A percentile compares a stretch with the other conserved stretches of the same genome.
Evolutionary conservation across 2,329 filamentous ascomycete genomes (phyloP).

Genomic region (Fusarium fujikuroi): DNA sequence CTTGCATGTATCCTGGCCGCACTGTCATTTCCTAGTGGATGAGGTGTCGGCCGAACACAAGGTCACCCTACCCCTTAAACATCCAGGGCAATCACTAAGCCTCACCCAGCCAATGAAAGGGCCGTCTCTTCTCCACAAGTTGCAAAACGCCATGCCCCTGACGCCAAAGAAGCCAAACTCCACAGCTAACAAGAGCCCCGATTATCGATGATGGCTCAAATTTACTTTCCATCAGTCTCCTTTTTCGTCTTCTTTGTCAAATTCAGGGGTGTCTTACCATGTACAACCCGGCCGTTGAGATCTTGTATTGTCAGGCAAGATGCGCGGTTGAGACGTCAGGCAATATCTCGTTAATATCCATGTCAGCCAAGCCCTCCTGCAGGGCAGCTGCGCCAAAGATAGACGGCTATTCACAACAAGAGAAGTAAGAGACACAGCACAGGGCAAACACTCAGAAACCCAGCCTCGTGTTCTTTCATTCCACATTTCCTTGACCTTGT

Average conservation of each 20-base stretch:
- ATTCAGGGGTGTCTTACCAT: not conserved
- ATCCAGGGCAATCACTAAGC: slow-evolving; percentile 8
- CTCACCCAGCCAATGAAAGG: slow-evolving; percentile 8
- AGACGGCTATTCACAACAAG: not conserved
- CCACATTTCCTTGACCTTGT: slow-evolving; percentile 3
- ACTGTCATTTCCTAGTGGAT: not conserved
- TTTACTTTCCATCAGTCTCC: slow-evolving; percentile 23
- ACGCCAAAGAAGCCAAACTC: slow-evolving; percentile 31
- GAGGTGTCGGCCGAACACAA: slow-evolving; percentile 24
- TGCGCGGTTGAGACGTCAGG: not conserved
- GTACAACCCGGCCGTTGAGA: slow-evolving; percentile 17
- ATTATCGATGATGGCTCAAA: slow-evolving; percentile 35
- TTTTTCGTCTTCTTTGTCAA: slow-evolving; percentile 14
- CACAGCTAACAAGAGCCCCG: slow-evolving; percentile 19
- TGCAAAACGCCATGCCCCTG: slow-evolving; percentile 35
- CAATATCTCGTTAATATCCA: not conserved
- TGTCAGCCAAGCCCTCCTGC: not conserved
- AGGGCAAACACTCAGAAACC: not conserved
- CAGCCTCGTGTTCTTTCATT: slow-evolving; percentile 15
- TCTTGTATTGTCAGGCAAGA: not conserved
- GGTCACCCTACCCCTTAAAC: slow-evolving; percentile 21
- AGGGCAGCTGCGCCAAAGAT: not conserved
- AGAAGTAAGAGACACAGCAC: not conserved
- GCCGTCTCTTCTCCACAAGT: slow-evolving; percentile 27
- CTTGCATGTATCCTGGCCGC: not conserved